These are phyloP conservation scores for Phytophthora ohioensis DNA, from an alignment of 352 stramenopile genomes.

Conservation along the genomic window DNA sequence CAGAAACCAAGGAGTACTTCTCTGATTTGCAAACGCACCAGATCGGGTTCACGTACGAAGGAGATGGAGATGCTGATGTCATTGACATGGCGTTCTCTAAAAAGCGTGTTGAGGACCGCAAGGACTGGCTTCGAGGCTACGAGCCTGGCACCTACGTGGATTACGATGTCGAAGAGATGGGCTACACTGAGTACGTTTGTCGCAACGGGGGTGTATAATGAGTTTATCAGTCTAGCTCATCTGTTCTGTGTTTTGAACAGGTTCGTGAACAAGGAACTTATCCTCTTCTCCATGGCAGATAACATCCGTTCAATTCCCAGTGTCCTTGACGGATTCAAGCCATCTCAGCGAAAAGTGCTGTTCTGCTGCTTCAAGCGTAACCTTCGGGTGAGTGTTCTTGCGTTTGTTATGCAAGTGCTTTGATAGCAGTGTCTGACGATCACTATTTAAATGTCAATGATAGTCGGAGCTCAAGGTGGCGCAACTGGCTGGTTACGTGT, in stretches of 20 bases:
- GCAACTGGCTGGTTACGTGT: slow-evolving; percentile 97
- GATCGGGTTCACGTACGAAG: slow-evolving; percentile 94
- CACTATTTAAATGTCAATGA: slow-evolving; percentile 3
- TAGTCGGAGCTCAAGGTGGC: slow-evolving; percentile 92
- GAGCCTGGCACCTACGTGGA: slow-evolving; percentile 91
- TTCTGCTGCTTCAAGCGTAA: slow-evolving; percentile 99
- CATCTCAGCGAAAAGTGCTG: slow-evolving; percentile 98
- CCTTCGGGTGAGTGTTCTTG: slow-evolving; percentile 85
- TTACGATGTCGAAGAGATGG: slow-evolving; percentile 93
- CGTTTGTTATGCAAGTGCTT: slow-evolving; percentile 19
- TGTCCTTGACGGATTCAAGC: slow-evolving; percentile 98
- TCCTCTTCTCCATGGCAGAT: slow-evolving; percentile 98
- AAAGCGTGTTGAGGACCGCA: slow-evolving; percentile 95
- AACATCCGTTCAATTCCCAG: slow-evolving; percentile 97
- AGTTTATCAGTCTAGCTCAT: slow-evolving; percentile 2
- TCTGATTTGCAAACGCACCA: slow-evolving; percentile 94
- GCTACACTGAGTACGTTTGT: slow-evolving; percentile 89
- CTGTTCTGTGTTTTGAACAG: slow-evolving; percentile 41
- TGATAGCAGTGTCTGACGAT: slow-evolving; percentile 12
- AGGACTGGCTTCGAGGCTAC: slow-evolving; percentile 95
- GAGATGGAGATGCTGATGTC: slow-evolving; percentile 86
- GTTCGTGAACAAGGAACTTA: slow-evolving; percentile 99
- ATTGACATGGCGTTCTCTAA: slow-evolving; percentile 99
- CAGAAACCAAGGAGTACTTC: slow-evolving; percentile 99
- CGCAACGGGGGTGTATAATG: neutral